Base-by-base conservation (phyloP, 1,284 basidiomycete genomes). In the Puccinia coronata region DNA sequence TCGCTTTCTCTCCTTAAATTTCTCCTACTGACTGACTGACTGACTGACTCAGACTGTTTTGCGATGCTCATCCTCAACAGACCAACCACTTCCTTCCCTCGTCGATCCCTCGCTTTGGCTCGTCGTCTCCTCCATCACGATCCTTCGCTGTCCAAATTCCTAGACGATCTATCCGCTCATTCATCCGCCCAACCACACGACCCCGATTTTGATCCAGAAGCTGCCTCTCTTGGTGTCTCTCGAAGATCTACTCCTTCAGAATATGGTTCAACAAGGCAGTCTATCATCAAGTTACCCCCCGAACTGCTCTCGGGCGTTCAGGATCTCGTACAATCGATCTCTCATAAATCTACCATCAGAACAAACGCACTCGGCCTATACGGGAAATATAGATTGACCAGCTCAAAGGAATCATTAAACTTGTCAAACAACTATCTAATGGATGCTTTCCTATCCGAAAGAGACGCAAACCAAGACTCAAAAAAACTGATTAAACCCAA, bases 301-400 rank as follows among this genome's bases (percentile, higher is more conserved):
- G 25, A 34, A 23, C 57, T 80, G 11, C 18, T 80, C n/a, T 34
- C 72, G 14, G 70, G 57, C 28, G 70, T 80, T n/a, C 69, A 73
- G 25, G 39, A 70, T 28, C 18, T 73, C 55, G 47, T 80, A 20
- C 69, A 80, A 61, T 72, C 79, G 6, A 36, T 80, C 12, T 28
- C 67, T n/a, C 49, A 80, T 73, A 53, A 57, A 34, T 80, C 79
- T 20, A 72, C 70, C 23, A 80, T 80, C 39, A 20, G 79, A 39
- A 80, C 79, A n/a, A 57, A 41, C 41, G 79, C 79, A 0, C 43
- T 72, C 8, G 43, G 51, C n/a, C 36, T 73, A 14, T 80, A 80
- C 39, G 47, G 41, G 6, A 69, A 69, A 59, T 73, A 63, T 16
- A 16, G 70, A n/a, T 6, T 80, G 28, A 61, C 57, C 1, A 59